Evolutionary conservation across 1,139 yeast species (phyloP).

Genomic region (Yamadazyma atmosphaerica): DNA sequence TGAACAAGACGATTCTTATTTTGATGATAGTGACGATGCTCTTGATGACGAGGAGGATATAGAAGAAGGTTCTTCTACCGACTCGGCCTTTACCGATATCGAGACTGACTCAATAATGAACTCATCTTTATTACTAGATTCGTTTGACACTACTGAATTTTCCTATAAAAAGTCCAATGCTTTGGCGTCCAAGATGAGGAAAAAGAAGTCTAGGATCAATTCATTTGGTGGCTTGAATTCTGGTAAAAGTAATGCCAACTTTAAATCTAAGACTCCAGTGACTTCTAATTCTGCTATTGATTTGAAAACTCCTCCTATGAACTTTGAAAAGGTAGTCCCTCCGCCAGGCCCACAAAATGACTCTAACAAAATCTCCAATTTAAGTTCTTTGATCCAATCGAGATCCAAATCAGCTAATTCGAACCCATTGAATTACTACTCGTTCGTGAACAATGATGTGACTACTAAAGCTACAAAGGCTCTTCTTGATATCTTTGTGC

Average conservation of each 20-base stretch:
- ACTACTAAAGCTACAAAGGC: constrained; percentile 29
- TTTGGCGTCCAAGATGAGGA: constrained; percentile 13
- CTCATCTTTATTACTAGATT: constrained; percentile 30
- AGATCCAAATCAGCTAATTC: constrained; percentile 34
- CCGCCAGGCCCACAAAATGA: constrained; percentile 1
- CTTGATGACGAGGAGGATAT: constrained; percentile 23
- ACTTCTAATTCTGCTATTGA: constrained; percentile 4
- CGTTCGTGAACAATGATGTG: constrained; percentile 39
- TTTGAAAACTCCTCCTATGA: constrained; percentile 14
- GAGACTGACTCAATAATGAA: constrained; percentile 41
- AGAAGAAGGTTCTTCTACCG: constrained; percentile 32
- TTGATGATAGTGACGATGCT: constrained; percentile 19
- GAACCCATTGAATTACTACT: constrained; percentile 55
- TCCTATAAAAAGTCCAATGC: constrained; percentile 19
- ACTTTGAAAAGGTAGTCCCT: constrained; percentile 27
- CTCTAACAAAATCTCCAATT: constrained; percentile 22
- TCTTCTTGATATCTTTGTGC: constrained; percentile 34
- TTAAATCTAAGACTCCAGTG: neutral
- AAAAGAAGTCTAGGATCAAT: constrained; percentile 10
- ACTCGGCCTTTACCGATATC: constrained; percentile 48
- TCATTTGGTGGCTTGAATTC: constrained; percentile 9
- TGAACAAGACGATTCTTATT: neutral
- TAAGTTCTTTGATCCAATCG: constrained; percentile 43
- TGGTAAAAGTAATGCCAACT: neutral
- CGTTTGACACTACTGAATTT: constrained; percentile 21